Base-by-base conservation (phyloP, 1,284 basidiomycete genomes). In the Marasmius sp. region DNA sequence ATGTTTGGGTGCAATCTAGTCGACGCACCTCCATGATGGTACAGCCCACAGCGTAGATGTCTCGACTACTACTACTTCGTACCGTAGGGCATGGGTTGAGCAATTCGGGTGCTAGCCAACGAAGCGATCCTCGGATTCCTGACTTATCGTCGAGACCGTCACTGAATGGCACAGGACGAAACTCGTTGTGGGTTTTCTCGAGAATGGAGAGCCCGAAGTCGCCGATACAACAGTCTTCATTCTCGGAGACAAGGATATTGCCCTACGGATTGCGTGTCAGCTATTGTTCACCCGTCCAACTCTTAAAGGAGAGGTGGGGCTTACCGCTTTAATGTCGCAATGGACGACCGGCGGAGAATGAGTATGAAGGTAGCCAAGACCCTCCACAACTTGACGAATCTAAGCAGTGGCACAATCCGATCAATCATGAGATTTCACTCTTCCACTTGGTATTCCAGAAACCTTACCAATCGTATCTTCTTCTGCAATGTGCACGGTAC, bases 1-100 rank as follows among this genome's bases (percentile, higher is more conserved):
- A 36, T 22, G 50, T 37, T n/a, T 14, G 6, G n/a, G 38, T 36
- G 7, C 1, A 9, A 51, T 6, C 7, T 2, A 2, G 20, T 14
- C 10, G n/a, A 38, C 52, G 2, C 11, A 57, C 55, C 55, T 57
- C 55, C 6, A 57, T 14, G 18, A 57, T 57, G 12, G 55, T 57
- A 22, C 55, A 57, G 38, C 55, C 55, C 18, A 57, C 10, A 41
- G 55, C 55, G 45, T 57, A 57, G 22, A 57, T 45, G 45, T 57
- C 55, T 39, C 55, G 36, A 22, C 38, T 57, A n/a, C 37, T 57
- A 9, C 18, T 12, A 57, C 34, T 20, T 6, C 34, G 20, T 18
- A 36, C 14, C 6, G 11, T 38, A 38, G n/a, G 34, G 20, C 20
- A 18, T 14, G 52, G 52, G 7, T 14, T 36, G 12, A 54, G 14